These are phyloP conservation scores for Crithidia expoeki DNA, from an alignment of 208 protist genomes.

Conservation along the genomic window DNA sequence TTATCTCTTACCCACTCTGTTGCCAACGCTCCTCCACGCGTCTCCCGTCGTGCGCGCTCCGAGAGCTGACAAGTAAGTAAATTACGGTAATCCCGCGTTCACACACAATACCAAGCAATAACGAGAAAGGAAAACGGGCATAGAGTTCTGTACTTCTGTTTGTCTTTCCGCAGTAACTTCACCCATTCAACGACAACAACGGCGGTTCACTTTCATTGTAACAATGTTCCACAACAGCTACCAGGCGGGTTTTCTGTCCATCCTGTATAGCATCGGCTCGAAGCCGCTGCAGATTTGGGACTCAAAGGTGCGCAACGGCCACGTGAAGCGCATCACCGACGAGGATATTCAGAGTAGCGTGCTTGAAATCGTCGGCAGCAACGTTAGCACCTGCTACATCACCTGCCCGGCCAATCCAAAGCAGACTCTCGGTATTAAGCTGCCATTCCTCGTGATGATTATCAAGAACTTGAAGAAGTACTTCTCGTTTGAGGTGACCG, in stretches of 20 bases:
- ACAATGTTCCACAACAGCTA: conserved; percentile 99
- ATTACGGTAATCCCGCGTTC: too few relatives aligned
- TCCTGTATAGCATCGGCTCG: conserved; percentile 98
- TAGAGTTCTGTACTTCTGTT: too few relatives aligned
- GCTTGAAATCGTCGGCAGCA: conserved; percentile 98
- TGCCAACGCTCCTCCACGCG: too few relatives aligned
- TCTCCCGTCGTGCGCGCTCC: too few relatives aligned
- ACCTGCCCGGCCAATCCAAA: conserved; percentile 96
- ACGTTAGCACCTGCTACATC: conserved; percentile 98
- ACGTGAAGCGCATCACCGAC: conserved; percentile 99
- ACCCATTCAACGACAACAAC: neutral
- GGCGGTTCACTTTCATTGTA: too few relatives aligned
- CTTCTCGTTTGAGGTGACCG: conserved; percentile 99
- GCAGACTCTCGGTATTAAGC: conserved; percentile 99
- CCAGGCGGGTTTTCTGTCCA: conserved; percentile 98
- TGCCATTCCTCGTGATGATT: conserved; percentile 99
- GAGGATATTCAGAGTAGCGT: conserved; percentile 99
- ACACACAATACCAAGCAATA: too few relatives aligned
- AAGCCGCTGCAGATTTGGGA: conserved; percentile 99
- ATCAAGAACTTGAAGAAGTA: conserved; percentile 99
- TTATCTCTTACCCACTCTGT: too few relatives aligned
- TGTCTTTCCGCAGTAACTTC: neutral
- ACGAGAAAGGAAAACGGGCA: too few relatives aligned
- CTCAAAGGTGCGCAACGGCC: conserved; percentile 97
- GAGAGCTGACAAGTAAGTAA: too few relatives aligned